Evolutionary conservation across 1,284 basidiomycete genomes (phyloP).

Genomic region (Peniophora sp.): DNA sequence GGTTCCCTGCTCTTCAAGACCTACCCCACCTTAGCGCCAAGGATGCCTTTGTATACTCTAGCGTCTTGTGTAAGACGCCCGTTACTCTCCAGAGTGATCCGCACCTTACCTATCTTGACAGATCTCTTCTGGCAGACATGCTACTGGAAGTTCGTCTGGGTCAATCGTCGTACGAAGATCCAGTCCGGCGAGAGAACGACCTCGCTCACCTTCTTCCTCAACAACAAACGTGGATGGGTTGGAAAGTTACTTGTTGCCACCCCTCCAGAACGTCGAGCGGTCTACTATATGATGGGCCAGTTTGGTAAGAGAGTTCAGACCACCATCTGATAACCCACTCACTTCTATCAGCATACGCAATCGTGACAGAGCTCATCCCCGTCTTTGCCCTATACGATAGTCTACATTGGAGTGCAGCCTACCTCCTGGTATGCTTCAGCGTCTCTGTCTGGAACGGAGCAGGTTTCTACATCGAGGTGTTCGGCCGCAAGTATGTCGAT

Average conservation of each 20-base stretch:
- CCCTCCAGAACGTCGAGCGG: not conserved
- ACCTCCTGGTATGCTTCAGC: not conserved
- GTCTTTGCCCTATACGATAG: not conserved
- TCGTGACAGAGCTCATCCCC: not conserved
- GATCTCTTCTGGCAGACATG: slow-evolving; percentile 1
- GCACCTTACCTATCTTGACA: not conserved
- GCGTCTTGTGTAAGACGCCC: not conserved
- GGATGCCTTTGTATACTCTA: not conserved
- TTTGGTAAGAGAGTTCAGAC: not conserved
- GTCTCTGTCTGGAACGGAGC: not conserved
- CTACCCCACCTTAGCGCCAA: not conserved
- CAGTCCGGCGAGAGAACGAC: slow-evolving; percentile 1
- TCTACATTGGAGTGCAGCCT: not conserved
- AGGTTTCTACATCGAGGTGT: slow-evolving; percentile 1
- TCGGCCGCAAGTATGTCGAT: not conserved
- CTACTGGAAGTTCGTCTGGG: slow-evolving; percentile 2
- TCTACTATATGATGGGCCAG: slow-evolving; percentile 1
- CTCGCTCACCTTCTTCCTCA: slow-evolving; percentile 1
- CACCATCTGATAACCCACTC: not conserved
- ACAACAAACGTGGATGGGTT: slow-evolving; percentile 1
- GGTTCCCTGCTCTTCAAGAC: not conserved
- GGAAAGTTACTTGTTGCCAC: not conserved
- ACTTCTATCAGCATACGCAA: not conserved
- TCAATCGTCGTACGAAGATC: slow-evolving; percentile 1
- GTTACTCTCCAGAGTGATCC: not conserved